phyloP scores from a whole-genome alignment of 345 rosid species.

The Syzygium grande region DNA sequence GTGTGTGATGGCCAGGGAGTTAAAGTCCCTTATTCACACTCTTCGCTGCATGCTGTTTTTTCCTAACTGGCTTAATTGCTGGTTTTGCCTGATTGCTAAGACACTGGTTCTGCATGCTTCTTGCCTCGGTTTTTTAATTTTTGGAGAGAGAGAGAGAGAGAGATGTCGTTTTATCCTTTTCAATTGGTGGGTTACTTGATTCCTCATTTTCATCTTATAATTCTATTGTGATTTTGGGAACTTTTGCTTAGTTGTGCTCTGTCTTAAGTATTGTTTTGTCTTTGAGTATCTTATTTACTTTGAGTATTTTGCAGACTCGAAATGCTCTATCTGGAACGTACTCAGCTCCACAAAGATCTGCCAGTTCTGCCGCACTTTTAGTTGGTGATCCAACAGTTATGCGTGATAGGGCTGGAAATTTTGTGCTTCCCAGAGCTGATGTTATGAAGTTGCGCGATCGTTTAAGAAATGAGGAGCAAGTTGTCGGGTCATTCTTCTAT shows the following conservation, averaged over 20 bases:
- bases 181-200: neutral
- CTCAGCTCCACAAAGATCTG: conserved; percentile 99
- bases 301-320: conserved; percentile 56
- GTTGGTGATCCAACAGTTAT: conserved; percentile 92
- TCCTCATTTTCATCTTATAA: neutral
- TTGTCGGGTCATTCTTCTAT: conserved; percentile 66
- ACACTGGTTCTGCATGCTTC: neutral
- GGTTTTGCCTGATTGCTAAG: neutral
- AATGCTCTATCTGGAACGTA: conserved; percentile 98
- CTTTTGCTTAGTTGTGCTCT: neutral
- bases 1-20: neutral
- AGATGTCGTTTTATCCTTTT: neutral
- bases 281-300: neutral
- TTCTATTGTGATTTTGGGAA: neutral
- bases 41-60: neutral
- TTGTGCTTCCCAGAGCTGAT: conserved; percentile 98
- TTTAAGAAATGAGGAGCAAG: conserved; percentile 84
- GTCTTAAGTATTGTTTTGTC: neutral
- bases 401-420: conserved; percentile 95
- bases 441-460: conserved; percentile 97
- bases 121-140: neutral
- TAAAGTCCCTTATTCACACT: neutral
- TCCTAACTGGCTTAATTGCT: neutral
- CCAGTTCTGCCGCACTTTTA: conserved; percentile 98
- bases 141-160: neutral